Percentiles rank a stretch among this genome's conserved stretches.
Conservation (phyloP, 1,139 yeast genomes). For the Nadsonia starkeyi-henricii region DNA sequence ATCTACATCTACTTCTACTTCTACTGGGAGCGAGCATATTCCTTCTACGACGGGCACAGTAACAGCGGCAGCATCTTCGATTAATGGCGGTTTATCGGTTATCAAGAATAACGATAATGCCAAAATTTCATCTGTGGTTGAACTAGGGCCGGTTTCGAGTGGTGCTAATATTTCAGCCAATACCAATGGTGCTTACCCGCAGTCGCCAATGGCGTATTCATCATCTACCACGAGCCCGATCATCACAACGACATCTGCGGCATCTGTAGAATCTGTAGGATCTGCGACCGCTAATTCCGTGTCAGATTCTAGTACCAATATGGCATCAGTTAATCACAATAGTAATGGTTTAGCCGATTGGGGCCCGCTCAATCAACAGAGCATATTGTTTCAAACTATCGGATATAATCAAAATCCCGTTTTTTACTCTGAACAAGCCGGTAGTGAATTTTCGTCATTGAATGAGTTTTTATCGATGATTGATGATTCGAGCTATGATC, state of each 20-base stretch:
- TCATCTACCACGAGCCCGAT: no score
- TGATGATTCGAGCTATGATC: slow-evolving; percentile 51
- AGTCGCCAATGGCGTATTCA: no score
- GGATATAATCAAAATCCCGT: slow-evolving; percentile 31
- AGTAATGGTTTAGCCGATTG: slow-evolving; percentile 11
- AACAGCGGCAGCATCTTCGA: neutral
- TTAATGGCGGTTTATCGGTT: neutral
- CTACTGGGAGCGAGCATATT: no score
- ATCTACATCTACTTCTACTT: neutral
- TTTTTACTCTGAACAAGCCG: slow-evolving; percentile 83
- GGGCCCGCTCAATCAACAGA: slow-evolving; percentile 15
- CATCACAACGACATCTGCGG: no score
- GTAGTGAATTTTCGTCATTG: slow-evolving; percentile 80
- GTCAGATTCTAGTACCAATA: no score
- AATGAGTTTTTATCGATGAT: slow-evolving; percentile 84
- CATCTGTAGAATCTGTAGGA: no score
- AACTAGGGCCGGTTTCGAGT: no score
- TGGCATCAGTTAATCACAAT: neutral
- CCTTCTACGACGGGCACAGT: no score
- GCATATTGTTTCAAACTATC: slow-evolving; percentile 15
- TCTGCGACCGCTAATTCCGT: no score
- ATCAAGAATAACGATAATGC: neutral
- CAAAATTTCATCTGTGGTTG: no score
- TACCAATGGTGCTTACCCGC: no score
- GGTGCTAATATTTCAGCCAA: no score